These are phyloP conservation scores for Citrus cavaleriei DNA, from an alignment of 345 rosid genomes.

Conservation along the genomic window DNA sequence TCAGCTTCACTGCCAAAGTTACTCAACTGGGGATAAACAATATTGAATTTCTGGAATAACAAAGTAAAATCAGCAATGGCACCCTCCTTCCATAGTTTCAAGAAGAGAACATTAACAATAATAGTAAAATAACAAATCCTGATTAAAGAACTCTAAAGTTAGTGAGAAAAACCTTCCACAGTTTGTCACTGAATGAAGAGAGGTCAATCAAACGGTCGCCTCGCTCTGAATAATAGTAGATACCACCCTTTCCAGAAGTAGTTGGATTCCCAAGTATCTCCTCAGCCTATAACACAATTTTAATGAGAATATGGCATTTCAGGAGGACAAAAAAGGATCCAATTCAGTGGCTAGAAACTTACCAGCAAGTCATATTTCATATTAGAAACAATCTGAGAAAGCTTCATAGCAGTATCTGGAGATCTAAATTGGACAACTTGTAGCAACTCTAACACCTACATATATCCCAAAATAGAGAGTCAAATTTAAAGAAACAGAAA, in stretches of 20 bases:
- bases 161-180: conserved; percentile 71
- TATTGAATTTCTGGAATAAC: conserved; percentile 56
- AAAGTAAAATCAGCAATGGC: conserved; percentile 16
- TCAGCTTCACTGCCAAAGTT: conserved; percentile 61
- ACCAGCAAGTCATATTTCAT: conserved; percentile 71
- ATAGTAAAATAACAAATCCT: conserved; percentile 1
- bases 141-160: background rate
- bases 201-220: conserved; percentile 92
- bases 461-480: conserved; percentile 16
- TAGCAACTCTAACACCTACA: conserved; percentile 80
- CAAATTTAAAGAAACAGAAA: background rate
- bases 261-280: conserved; percentile 68
- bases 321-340: conserved; percentile 3
- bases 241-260: conserved; percentile 73
- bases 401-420: conserved; percentile 69
- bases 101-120: background rate
- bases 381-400: conserved; percentile 64
- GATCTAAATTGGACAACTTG: conserved; percentile 81
- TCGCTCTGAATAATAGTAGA: conserved; percentile 85
- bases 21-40: conserved; percentile 59
- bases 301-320: conserved; percentile 12
- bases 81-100: conserved; percentile 12
- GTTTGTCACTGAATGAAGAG: conserved; percentile 66
- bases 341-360: conserved; percentile 19
- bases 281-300: conserved; percentile 52